Percentiles rank a stretch among this genome's conserved stretches.
Conservation (phyloP, 2,329 filamentous ascomycete species). For the Fusarium dlaminii region DNA sequence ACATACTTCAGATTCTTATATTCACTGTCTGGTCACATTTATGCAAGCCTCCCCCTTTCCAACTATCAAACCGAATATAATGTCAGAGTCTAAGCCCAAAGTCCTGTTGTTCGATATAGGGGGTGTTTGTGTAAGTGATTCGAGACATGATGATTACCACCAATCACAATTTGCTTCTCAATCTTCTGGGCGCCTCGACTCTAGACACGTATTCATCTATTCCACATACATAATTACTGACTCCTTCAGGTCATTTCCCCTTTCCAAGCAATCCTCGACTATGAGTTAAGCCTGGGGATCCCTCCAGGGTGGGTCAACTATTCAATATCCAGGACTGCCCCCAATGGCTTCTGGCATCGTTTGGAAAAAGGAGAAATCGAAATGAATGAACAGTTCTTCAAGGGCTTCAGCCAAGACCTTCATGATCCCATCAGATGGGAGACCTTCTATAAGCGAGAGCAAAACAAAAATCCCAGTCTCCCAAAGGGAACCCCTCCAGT, state of each 20-base stretch:
- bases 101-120: conserved; percentile 94
- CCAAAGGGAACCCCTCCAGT: conserved; percentile 64
- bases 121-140: conserved; percentile 86
- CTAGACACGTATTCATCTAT: too few relatives aligned
- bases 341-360: conserved; percentile 85
- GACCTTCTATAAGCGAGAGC: conserved; percentile 64
- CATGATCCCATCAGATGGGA: conserved; percentile 74
- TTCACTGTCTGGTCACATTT: conserved; percentile 15
- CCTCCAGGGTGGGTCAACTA: conserved; percentile 92
- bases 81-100: conserved; percentile 63
- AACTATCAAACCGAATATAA: background rate
- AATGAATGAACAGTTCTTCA: conserved; percentile 79
- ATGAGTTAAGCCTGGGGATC: conserved; percentile 79
- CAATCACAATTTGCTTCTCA: background rate
- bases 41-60: background rate
- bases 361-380: conserved; percentile 86
- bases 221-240: conserved; percentile 1
- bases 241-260: conserved; percentile 80
- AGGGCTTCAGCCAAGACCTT: conserved; percentile 79
- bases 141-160: background rate
- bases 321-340: conserved; percentile 81
- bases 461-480: conserved; percentile 53
- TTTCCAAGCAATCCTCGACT: conserved; percentile 92
- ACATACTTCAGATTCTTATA: conserved; percentile 14
- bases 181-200: background rate